These are phyloP conservation scores for Backusella australiensis DNA, from an alignment of 192 early-diverging fungal genomes.

Conservation along the genomic window DNA sequence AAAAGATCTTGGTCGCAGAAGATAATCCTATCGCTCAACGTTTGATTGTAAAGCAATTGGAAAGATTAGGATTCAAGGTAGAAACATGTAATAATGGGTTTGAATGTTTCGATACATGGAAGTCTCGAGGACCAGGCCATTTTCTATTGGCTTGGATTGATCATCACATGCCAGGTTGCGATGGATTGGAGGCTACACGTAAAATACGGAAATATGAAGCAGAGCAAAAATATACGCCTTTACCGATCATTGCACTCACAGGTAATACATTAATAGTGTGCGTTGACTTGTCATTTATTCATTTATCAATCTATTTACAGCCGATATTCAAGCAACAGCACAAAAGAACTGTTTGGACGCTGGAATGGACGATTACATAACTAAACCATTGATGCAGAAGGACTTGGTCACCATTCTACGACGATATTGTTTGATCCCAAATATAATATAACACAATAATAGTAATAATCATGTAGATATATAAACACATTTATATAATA, in stretches of 20 bases:
- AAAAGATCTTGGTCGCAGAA: constrained; percentile 28
- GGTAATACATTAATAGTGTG: neutral
- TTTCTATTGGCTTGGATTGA: constrained; percentile 39
- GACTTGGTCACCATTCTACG: constrained; percentile 41
- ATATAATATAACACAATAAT: neutral
- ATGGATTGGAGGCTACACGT: constrained; percentile 47
- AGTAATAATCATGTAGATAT: neutral
- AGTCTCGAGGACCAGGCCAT: constrained; percentile 18
- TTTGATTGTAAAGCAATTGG: constrained; percentile 16
- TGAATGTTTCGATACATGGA: constrained; percentile 18
- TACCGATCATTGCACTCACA: constrained; percentile 46
- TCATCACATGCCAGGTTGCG: constrained; percentile 48
- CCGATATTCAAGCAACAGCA: constrained; percentile 45
- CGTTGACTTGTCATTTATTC: no score
- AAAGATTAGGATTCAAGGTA: constrained; percentile 13
- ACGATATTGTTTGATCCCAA: constrained; percentile 30
- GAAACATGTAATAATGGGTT: constrained; percentile 19
- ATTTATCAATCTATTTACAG: constrained; percentile 7
- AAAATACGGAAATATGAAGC: constrained; percentile 42
- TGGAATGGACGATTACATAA: constrained; percentile 50
- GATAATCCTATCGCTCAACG: constrained; percentile 41
- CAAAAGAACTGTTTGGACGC: constrained; percentile 43
- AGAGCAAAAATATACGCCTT: constrained; percentile 16
- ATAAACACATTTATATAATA: neutral
- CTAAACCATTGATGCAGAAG: constrained; percentile 49